phyloP scores from a whole-genome alignment of 352 stramenopile species.

The Pythium dissimile region DNA sequence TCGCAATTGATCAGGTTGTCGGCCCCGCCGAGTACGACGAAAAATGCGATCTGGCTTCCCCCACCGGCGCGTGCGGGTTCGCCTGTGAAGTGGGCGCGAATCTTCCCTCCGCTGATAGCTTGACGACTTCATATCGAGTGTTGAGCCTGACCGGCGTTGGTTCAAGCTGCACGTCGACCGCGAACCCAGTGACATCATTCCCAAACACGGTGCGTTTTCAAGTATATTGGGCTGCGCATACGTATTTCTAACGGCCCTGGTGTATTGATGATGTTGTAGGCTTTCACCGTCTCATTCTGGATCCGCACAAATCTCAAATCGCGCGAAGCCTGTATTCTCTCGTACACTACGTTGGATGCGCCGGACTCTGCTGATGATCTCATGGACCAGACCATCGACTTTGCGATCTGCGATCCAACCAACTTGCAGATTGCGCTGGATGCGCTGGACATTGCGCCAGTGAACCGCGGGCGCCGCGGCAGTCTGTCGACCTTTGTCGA shows the following conservation, averaged over 20 bases:
- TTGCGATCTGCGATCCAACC: slow-evolving; percentile 59
- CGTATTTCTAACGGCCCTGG: neutral
- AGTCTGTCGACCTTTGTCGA: slow-evolving; percentile 54
- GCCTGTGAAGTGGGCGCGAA: slow-evolving; percentile 45
- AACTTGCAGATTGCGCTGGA: slow-evolving; percentile 56
- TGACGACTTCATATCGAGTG: slow-evolving; percentile 28
- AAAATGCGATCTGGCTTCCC: slow-evolving; percentile 53
- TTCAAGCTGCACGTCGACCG: slow-evolving; percentile 40
- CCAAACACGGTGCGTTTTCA: slow-evolving; percentile 31
- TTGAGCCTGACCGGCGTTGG: slow-evolving; percentile 28
- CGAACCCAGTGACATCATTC: slow-evolving; percentile 31
- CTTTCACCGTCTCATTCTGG: slow-evolving; percentile 59
- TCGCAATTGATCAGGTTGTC: slow-evolving; percentile 54
- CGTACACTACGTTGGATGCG: slow-evolving; percentile 27
- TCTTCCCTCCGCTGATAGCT: slow-evolving; percentile 15
- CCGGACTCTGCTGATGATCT: no score
- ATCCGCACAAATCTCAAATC: slow-evolving; percentile 41
- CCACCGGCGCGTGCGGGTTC: slow-evolving; percentile 46
- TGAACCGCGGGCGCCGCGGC: neutral
- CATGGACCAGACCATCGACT: slow-evolving; percentile 22
- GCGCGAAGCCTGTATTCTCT: slow-evolving; percentile 37
- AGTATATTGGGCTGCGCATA: neutral
- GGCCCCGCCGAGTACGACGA: slow-evolving; percentile 64
- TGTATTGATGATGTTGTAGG: slow-evolving; percentile 20
- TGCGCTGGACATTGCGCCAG: slow-evolving; percentile 16